Base-by-base conservation (phyloP, 345 rosid species). In the Bruguiera parviflora region DNA sequence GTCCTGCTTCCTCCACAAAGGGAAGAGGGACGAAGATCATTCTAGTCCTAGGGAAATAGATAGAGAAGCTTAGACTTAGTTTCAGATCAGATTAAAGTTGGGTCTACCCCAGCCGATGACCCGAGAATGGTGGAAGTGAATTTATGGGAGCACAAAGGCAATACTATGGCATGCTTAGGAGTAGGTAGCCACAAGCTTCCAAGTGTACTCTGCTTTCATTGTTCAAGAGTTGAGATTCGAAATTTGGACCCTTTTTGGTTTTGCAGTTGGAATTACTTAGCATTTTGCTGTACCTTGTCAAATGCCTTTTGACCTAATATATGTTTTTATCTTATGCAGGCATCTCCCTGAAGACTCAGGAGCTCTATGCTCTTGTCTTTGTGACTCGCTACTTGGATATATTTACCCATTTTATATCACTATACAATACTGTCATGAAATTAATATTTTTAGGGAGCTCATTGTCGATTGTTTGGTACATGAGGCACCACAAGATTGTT, bases 301-400 rank as follows among this genome's bases (percentile, higher is more conserved):
- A 57, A 56, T 35, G 53, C 15, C 39, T 67, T 39, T 29, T 53
- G 61, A 20, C 15, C 25, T 29, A 28, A 8, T 5, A 18, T 46
- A 22, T 33, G 8, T 6, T 24, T 13, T 22, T 27, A 15, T 65
- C 35, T 25, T 35, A 8, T 70, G 73, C 85, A 90, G 97, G 98
- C 52, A 67, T 93, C 39, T 89, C 98, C 2, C 80, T 90, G 80
- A 93, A 90, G 96, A 90, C 96, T 9, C 96, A 87, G 79, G 96
- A 90, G 63, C 96, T 93, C 65, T 93, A 86, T 64, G 87, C 81
- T 19, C 15, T 90, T 58, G 96, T 93, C 63, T 93, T 93, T 66
- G 80, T 84, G 1, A 72, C 88, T 0, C 93, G 93, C 18, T 92
- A 90, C 78, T 75, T 92, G 85, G 96, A 90, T 77, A 90, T 89